These are phyloP conservation scores for Alloascoidea hylecoeti DNA, from an alignment of 805 yeast species.

Conservation along the genomic window DNA sequence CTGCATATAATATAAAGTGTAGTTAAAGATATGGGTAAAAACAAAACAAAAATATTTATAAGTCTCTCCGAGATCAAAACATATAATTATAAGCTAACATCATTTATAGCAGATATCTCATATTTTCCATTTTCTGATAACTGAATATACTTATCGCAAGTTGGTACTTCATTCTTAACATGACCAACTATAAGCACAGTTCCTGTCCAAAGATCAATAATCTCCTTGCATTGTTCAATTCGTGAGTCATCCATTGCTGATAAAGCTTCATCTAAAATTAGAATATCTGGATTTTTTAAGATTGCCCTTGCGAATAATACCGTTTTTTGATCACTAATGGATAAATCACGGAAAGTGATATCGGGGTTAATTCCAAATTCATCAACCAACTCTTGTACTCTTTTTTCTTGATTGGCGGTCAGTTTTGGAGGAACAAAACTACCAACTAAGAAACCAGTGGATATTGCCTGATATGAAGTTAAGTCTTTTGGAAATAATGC, in stretches of 20 bases:
- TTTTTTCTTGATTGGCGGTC: slow-evolving; percentile 19
- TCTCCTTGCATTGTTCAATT: slow-evolving; percentile 37
- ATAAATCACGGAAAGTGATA: slow-evolving; percentile 33
- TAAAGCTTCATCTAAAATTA: slow-evolving; percentile 85
- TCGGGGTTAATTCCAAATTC: slow-evolving; percentile 31
- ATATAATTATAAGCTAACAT: too few species aligned
- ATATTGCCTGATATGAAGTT: slow-evolving; percentile 39
- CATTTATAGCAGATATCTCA: slow-evolving; percentile 2
- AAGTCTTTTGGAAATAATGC: slow-evolving; percentile 57
- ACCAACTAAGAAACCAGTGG: slow-evolving; percentile 69
- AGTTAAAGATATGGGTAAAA: too few species aligned
- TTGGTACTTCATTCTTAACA: slow-evolving; percentile 65
- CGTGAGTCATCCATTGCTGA: slow-evolving; percentile 72
- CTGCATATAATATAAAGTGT: too few species aligned
- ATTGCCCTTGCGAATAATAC: slow-evolving; percentile 65
- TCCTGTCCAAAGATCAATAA: slow-evolving; percentile 43
- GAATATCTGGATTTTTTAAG: slow-evolving; percentile 60
- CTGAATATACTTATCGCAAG: slow-evolving; percentile 37
- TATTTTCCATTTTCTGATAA: slow-evolving; percentile 13
- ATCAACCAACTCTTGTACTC: slow-evolving; percentile 29
- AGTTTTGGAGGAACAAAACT: slow-evolving; percentile 39
- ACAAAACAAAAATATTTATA: too few species aligned
- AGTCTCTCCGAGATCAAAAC: too few species aligned
- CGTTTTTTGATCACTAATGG: slow-evolving; percentile 66
- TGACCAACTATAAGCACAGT: slow-evolving; percentile 78